These are phyloP conservation scores for Physcia stellaris DNA, from an alignment of 495 filamentous ascomycete species.

Conservation along the genomic window DNA sequence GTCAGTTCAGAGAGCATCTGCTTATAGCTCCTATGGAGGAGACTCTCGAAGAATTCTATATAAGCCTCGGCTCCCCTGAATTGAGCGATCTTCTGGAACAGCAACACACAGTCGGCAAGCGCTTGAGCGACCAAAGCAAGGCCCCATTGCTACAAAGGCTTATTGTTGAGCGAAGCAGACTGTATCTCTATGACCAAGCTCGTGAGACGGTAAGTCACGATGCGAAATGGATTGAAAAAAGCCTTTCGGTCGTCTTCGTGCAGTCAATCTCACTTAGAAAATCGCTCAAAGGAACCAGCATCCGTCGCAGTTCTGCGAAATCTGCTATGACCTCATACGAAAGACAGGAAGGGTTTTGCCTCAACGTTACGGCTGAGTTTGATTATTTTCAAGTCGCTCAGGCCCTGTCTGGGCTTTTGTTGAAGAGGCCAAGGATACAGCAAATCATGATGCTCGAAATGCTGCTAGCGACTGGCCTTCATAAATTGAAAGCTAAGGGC, in stretches of 20 bases:
- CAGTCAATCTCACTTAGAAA: slow-evolving; percentile 58
- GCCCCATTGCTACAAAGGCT: slow-evolving; percentile 55
- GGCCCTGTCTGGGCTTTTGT: slow-evolving; percentile 61
- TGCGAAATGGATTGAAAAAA: slow-evolving; percentile 76
- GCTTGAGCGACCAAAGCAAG: slow-evolving; percentile 36
- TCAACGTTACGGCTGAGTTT: slow-evolving; percentile 49
- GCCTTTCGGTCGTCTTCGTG: slow-evolving; percentile 64
- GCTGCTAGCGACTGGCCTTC: slow-evolving; percentile 67
- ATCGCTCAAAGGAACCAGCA: slow-evolving; percentile 50
- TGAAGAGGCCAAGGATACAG: slow-evolving; percentile 73
- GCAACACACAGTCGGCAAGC: slow-evolving; percentile 31
- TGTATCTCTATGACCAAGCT: slow-evolving; percentile 70
- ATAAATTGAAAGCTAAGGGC: slow-evolving; percentile 63
- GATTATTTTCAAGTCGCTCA: slow-evolving; percentile 85
- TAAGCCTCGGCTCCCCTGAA: slow-evolving; percentile 31
- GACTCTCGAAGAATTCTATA: slow-evolving; percentile 68
- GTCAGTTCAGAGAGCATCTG: slow-evolving; percentile 67
- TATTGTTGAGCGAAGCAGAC: slow-evolving; percentile 69
- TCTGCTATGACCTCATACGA: slow-evolving; percentile 45
- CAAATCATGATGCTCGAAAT: slow-evolving; percentile 77
- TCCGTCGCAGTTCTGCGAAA: slow-evolving; percentile 53
- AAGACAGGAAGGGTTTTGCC: slow-evolving; percentile 25
- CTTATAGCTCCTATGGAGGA: slow-evolving; percentile 84
- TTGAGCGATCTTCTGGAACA: slow-evolving; percentile 34
- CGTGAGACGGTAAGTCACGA: slow-evolving; percentile 64